Base-by-base conservation (phyloP, 129 eudicot species). In the Tanacetum coccineum region DNA sequence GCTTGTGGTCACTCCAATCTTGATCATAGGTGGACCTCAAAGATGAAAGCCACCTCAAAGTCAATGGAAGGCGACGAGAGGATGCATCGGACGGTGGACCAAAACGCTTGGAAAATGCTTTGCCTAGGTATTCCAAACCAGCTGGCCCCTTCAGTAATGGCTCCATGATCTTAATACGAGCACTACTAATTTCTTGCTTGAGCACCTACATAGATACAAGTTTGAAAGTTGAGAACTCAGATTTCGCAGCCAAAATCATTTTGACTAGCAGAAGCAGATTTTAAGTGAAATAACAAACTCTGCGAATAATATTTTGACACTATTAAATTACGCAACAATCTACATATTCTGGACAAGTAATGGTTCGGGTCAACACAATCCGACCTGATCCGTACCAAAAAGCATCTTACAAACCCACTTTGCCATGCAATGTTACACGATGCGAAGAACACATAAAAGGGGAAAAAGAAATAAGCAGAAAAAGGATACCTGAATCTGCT, bases 61-160 rank as follows among this genome's bases (percentile, higher is more conserved):
- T 94, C 78, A 81, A 71, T 9, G 97, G 95, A 55, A 94, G 78
- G 52, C 85, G n/a, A n/a, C n/a, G 66, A 60, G 74, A 32, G 19
- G 13, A 63, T 25, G 94, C 95, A 63, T 82, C 77, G 17, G 90
- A 77, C 20, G 99, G 95, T 67, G 81, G 83, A 2, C 99, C 99
- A 77, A 82, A 84, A 55, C 73, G 90, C 64, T 75, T 81, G 62
- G 77, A 78, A 77, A 94, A 94, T 39, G 91, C 88, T 56, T 86
- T 84, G 22, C 80, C 73, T 70, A 94, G 71, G 80, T 79, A 94
- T 21, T 84, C 91, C 40, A 87, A 78, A 52, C 93, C 99, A 13
- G 87, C 94, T 52, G 97, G 93, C 63, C 99, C 99, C 77, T 81
- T 94, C 63, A 94, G 74, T 53, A 89, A 61, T 13, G 99, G 99